Percentiles rank a stretch among this genome's conserved stretches.
Conservation (phyloP, 2,329 filamentous ascomycete genomes). For the Neopestalotiopsis rosae region DNA sequence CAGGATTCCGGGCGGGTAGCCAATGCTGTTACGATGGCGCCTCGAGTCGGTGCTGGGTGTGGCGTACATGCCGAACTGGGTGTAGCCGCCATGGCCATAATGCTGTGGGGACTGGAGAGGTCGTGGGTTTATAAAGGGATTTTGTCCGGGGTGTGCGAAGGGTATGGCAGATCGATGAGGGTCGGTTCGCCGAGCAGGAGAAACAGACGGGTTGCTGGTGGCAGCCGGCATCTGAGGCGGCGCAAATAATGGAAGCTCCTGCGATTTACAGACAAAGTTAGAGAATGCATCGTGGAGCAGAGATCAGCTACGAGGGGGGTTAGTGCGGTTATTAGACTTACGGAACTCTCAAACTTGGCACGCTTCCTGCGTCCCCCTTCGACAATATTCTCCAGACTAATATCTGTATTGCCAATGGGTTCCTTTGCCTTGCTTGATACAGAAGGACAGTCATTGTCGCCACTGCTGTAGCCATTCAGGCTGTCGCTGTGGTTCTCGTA, state of each 20-base stretch:
- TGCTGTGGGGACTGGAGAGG: constrained; percentile 85
- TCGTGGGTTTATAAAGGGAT: constrained; percentile 78
- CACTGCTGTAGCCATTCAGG: constrained; percentile 82
- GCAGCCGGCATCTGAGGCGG: constrained; percentile 92
- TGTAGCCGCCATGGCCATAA: constrained; percentile 59
- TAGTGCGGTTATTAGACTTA: constrained; percentile 59
- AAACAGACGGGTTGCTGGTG: constrained; percentile 97
- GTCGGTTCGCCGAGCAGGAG: constrained; percentile 82
- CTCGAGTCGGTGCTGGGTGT: constrained; percentile 67
- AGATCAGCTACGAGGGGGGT: constrained; percentile 7
- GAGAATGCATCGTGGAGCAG: constrained; percentile 38
- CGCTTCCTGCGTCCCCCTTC: constrained; percentile 95
- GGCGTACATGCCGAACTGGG: constrained; percentile 63
- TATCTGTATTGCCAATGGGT: constrained; percentile 91
- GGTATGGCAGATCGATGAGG: constrained; percentile 75
- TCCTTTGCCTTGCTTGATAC: constrained; percentile 81
- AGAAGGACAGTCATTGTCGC: constrained; percentile 79
- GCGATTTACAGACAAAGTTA: constrained; percentile 24
- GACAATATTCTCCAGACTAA: constrained; percentile 97
- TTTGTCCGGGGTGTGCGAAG: constrained; percentile 76
- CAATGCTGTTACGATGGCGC: constrained; percentile 69
- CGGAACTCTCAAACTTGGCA: constrained; percentile 95
- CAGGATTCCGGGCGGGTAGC: constrained; percentile 68
- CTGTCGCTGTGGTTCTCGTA: constrained; percentile 70
- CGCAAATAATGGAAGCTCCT: constrained; percentile 96